A percentile compares a stretch with the other conserved stretches of the same genome.
Evolutionary conservation across 768 basidiomycete species (phyloP).

Genomic region (Russula abietina): DNA sequence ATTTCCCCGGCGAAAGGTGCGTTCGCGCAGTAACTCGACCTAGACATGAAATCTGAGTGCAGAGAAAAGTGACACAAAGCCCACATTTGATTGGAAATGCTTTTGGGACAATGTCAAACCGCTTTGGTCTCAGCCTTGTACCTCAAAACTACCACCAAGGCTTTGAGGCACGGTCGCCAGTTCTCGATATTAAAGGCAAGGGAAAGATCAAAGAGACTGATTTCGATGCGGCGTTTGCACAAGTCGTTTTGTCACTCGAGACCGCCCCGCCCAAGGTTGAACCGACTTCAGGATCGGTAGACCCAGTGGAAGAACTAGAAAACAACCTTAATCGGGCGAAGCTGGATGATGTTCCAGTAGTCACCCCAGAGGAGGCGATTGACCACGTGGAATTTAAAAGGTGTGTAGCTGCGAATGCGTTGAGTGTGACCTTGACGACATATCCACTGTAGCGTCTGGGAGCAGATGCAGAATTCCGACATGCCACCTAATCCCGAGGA

Average conservation of each 20-base stretch:
- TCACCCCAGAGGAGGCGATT: conserved; percentile 22
- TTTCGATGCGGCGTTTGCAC: conserved; percentile 81
- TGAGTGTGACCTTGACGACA: neutral
- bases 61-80: conserved; percentile 13
- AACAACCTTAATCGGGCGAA: conserved; percentile 34
- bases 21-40: neutral
- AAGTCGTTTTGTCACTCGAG: conserved; percentile 50
- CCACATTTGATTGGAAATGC: conserved; percentile 6
- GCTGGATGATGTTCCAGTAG: conserved; percentile 23
- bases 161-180: conserved; percentile 17
- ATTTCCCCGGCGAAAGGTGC: conserved; percentile 1
- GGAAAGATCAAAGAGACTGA: conserved; percentile 73
- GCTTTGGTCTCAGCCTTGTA: conserved; percentile 25
- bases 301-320: conserved; percentile 46
- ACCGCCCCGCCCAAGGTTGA: conserved; percentile 37
- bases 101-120: conserved; percentile 17
- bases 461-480: conserved; percentile 52
- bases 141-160: conserved; percentile 23
- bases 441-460: conserved; percentile 48
- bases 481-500: conserved; percentile 55
- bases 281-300: neutral
- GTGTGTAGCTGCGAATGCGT: conserved; percentile 35
- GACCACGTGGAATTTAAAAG: conserved; percentile 43
- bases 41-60: neutral
- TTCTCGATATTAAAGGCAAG: conserved; percentile 50